These are phyloP conservation scores for Protomyces inouyei DNA, from an alignment of 1,139 yeast genomes.

Conservation along the genomic window DNA sequence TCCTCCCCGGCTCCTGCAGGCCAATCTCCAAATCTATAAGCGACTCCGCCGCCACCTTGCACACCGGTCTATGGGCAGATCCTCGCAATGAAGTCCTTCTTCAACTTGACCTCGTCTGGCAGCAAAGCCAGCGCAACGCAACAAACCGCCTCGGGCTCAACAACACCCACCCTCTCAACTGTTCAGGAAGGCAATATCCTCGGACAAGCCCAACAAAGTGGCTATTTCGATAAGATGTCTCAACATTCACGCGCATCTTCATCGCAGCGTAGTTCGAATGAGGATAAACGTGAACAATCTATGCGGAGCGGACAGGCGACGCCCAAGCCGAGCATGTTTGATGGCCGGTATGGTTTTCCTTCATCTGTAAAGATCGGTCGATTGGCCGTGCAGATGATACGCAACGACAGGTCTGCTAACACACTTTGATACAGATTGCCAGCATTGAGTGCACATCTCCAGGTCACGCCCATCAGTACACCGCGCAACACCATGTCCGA, in stretches of 20 bases:
- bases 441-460: slow-evolving; percentile 19
- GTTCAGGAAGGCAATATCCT: neutral
- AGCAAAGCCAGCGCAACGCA: neutral
- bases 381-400: neutral
- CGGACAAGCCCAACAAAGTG: neutral
- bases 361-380: neutral
- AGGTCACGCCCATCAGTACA: slow-evolving; percentile 21
- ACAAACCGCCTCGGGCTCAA: neutral
- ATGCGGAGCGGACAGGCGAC: neutral
- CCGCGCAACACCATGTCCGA: slow-evolving; percentile 22
- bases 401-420: neutral
- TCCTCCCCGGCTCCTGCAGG: too few relatives aligned
- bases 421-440: slow-evolving; percentile 4
- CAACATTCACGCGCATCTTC: neutral
- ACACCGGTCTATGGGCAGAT: neutral
- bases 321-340: slow-evolving; percentile 22
- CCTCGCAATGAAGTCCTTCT: neutral
- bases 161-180: neutral
- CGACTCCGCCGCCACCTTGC: neutral
- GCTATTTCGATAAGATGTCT: neutral
- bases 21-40: too few relatives aligned
- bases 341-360: slow-evolving; percentile 6
- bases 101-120: neutral
- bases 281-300: slow-evolving; percentile 15
- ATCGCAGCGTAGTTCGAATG: slow-evolving; percentile 8